Base-by-base conservation (phyloP, 1,284 basidiomycete species). In the Rhodotorula sp. region DNA sequence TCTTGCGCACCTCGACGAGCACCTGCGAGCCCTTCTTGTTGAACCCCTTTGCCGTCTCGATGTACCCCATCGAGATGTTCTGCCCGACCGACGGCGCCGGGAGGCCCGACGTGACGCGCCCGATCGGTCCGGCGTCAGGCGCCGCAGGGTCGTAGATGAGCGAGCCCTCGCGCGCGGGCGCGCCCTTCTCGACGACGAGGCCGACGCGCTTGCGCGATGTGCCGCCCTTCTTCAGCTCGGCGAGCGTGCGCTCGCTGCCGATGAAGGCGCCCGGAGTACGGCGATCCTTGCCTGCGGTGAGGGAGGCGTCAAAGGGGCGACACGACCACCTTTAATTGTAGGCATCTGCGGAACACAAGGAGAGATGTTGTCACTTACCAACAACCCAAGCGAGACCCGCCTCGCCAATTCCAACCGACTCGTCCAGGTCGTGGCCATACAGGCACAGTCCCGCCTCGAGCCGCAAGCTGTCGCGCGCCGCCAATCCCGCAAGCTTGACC, bases 361-460 rank as follows among this genome's bases (percentile, higher is more conserved):
- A n/a, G n/a, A n/a, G n/a, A n/a, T n/a, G n/a, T n/a, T 0, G 7
- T 4, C 25, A 80, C 87, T 74, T 73, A 91, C 93, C 91, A 61
- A 99, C 92, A 42, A 97, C 88, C 96, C 96, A 98, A 0, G 87
- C 87, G 62, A 99, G 84, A 10, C 90, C 94, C 7, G 92, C 97
- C 82, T 97, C 77, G 60, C 81, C 96, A 23, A 98, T 87, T 0
- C 88, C 88, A 8, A 91, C 91, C 55, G 84, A 86, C 82, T 97
- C 93, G 81, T 97, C 90, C 25, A 97, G 83, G 80, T 99, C 96
- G 79, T 94, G 90, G 0, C 96, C 96, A 80, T 98, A 97, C 56
- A 99, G 85, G 82, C 96, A 99, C 89, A 99, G 90, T n/a, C 96
- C 96, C 0, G 96, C 96, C 82, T 99, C 96, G 52, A 99, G 85